Evolutionary conservation across 2,329 filamentous ascomycete genomes (phyloP).

Genomic region (Fusarium equiseti): DNA sequence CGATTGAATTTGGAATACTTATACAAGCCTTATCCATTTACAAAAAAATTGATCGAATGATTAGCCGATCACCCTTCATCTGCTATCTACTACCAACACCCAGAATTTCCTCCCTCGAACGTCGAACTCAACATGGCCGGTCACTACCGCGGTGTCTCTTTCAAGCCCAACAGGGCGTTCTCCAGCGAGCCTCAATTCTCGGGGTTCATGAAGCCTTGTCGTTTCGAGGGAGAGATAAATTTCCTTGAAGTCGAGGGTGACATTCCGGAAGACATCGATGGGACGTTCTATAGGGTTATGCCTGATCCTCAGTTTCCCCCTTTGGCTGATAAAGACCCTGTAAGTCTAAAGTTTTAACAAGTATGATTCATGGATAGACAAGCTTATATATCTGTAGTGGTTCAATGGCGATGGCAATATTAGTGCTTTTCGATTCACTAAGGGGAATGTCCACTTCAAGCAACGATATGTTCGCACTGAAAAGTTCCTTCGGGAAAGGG

Average conservation of each 20-base stretch:
- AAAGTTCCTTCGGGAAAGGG: not conserved
- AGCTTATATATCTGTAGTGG: not conserved
- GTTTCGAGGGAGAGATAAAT: constrained; percentile 2
- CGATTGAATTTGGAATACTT: not conserved
- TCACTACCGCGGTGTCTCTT: not conserved
- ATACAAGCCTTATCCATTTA: not conserved
- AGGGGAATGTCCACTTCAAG: constrained; percentile 17
- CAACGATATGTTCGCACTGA: constrained; percentile 22
- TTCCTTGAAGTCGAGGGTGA: not conserved
- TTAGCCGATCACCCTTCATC: not conserved
- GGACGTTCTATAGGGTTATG: constrained; percentile 30
- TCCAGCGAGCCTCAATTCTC: not conserved
- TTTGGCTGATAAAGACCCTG: constrained; percentile 17
- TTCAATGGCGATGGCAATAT: constrained; percentile 33
- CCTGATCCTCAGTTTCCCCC: constrained; percentile 30
- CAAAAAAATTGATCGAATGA: not conserved
- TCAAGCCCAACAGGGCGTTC: not conserved
- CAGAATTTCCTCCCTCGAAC: not conserved
- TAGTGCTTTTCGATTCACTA: constrained; percentile 6
- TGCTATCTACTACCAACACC: not conserved
- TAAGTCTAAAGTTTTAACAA: rapidly evolving
- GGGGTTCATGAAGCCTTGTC: constrained; percentile 11
- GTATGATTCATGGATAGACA: not conserved
- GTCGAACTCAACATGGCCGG: not conserved
- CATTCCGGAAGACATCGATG: constrained; percentile 22